Evolutionary conservation across 2,329 filamentous ascomycete genomes (phyloP).

Genomic region (Arthroderma sp.): DNA sequence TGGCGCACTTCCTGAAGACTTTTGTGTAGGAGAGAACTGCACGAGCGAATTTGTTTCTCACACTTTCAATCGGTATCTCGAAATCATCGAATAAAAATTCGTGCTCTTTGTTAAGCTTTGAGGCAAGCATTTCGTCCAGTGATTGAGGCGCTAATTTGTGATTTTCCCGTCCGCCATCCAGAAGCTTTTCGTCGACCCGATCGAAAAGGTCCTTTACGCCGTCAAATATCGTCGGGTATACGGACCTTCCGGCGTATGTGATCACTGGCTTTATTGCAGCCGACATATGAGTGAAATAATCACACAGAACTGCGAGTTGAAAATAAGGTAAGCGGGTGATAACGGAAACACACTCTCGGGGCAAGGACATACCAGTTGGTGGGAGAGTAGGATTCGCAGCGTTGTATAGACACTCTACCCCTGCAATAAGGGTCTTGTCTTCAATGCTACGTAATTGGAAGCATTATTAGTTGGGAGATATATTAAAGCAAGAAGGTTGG

Average conservation of each 20-base stretch:
- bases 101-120: slow-evolving; percentile 21
- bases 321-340: slow-evolving; percentile 15
- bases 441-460: slow-evolving; percentile 16
- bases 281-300: slow-evolving; percentile 22
- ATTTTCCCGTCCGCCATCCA: neutral
- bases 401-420: slow-evolving; percentile 29
- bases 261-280: slow-evolving; percentile 23
- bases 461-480: slow-evolving; percentile 4
- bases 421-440: slow-evolving; percentile 28
- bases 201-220: slow-evolving; percentile 26
- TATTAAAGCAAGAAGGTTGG: neutral
- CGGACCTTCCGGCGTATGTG: slow-evolving; percentile 23
- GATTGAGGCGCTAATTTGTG: neutral
- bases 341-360: slow-evolving; percentile 20
- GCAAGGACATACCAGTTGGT: slow-evolving; percentile 8
- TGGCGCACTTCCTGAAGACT: slow-evolving; percentile 17
- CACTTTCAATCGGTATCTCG: slow-evolving; percentile 26
- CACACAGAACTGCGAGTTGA: slow-evolving; percentile 19
- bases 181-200: slow-evolving; percentile 21
- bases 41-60: slow-evolving; percentile 29
- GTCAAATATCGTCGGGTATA: slow-evolving; percentile 26
- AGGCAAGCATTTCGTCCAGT: slow-evolving; percentile 15
- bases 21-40: slow-evolving; percentile 25
- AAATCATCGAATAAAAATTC: slow-evolving; percentile 24
- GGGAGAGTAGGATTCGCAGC: slow-evolving; percentile 25